phyloP scores from a whole-genome alignment of 345 rosid species.

The Eucalyptus regnans region DNA sequence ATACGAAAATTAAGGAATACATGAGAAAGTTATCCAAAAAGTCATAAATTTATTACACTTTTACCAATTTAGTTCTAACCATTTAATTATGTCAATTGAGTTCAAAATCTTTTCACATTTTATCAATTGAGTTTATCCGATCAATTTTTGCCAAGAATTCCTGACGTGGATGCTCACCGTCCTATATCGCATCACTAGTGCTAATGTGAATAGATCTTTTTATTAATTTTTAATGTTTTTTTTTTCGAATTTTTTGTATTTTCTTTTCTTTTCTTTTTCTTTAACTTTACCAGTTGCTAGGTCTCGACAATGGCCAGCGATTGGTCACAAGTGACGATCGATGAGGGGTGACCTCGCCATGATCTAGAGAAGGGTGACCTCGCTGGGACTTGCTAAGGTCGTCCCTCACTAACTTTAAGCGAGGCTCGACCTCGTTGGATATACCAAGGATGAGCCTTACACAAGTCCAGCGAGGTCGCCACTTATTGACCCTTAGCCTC shows the following conservation, averaged over 20 bases:
- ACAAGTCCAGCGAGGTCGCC: fast-evolving
- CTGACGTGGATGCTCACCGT: fast-evolving
- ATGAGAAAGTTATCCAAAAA: fast-evolving
- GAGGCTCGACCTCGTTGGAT: background rate
- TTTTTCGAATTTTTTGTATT: too few relatives aligned
- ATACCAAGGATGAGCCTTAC: background rate
- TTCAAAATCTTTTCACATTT: too few relatives aligned
- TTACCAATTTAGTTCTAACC: fast-evolving
- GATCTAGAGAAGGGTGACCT: too few relatives aligned
- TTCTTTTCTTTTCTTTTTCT: too few relatives aligned
- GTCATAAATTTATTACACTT: fast-evolving
- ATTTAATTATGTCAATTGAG: too few relatives aligned
- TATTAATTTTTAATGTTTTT: too few relatives aligned
- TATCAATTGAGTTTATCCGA: background rate
- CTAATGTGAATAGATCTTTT: too few relatives aligned
- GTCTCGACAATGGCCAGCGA: fast-evolving
- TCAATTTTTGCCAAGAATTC: fast-evolving
- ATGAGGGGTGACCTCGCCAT: fast-evolving
- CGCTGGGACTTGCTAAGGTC: fast-evolving
- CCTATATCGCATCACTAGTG: fast-evolving
- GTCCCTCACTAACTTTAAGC: fast-evolving
- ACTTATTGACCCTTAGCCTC: background rate
- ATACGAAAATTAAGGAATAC: background rate
- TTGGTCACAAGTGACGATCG: fast-evolving
- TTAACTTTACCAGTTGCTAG: fast-evolving